Base-by-base conservation (phyloP, 2,329 filamentous ascomycete species). In the Magnaporthiopsis poae region DNA sequence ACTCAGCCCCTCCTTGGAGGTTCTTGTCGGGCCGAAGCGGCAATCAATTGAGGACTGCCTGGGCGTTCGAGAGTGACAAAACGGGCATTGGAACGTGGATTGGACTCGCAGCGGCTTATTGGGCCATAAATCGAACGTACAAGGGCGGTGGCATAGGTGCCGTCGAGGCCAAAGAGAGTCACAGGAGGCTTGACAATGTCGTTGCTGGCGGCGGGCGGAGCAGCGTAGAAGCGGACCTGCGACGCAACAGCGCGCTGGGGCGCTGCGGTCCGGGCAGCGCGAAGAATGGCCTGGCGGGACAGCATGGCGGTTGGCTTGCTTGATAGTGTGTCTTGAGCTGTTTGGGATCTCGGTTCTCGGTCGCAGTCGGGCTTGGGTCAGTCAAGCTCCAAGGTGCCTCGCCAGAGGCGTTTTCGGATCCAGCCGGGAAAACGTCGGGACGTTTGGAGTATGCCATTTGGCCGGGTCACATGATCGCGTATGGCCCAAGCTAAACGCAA, bases 101-200 rank as follows among this genome's bases (percentile, higher is more conserved):
- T 56, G 46, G 13, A 21, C 46, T 9, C 46, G 21, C 21, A 9
- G 21, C 18, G 46, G 46, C 7, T 21, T 25, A 21, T 13, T 56
- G 21, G 21, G 8, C 46, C 21, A n/a, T 18, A 25, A 56, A 9
- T 56, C 46, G 46, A 5, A 72, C 91, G 79, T 94, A 99, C 95
- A 88, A 99, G 86, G 83, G 95, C 95, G 82, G 90, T 92, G 79
- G 95, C 95, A 83, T 99, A 99, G 78, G 94, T 98, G 80, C 95
- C 95, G 81, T 98, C 95, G 77, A 99, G 83, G 74, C 95, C 95
- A 81, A 92, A 99, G 76, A 99, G 87, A 74, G 93, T 86, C 77
- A 97, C 84, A 73, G 95, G 95, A 74, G 94, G 88, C 85, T 91
- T 93, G 79, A 87, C 81, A 69, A 88, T 87, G 78, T 87, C 81